Percentiles rank a stretch among this genome's conserved stretches.
Conservation (phyloP, 768 basidiomycete species). For the Thelephora ganbajun region DNA sequence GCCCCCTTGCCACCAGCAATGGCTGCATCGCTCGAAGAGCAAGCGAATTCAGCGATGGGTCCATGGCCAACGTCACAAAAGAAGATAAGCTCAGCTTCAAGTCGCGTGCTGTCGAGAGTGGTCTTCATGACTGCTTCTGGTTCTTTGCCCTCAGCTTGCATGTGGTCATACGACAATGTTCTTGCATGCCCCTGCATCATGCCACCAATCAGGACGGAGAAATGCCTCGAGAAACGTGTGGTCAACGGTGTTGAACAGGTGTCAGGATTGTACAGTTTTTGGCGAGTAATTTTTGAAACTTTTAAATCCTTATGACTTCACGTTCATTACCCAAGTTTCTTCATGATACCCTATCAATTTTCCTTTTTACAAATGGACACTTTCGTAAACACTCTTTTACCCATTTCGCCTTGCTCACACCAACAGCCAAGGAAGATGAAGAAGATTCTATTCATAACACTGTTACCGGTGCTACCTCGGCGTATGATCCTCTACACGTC, state of each 20-base stretch:
- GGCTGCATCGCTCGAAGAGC: slow-evolving; percentile 20
- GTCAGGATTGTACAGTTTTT: too few species aligned
- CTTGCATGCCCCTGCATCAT: slow-evolving; percentile 54
- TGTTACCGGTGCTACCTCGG: too few species aligned
- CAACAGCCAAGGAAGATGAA: too few species aligned
- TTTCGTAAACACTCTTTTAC: too few species aligned
- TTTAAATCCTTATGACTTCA: too few species aligned
- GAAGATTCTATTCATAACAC: too few species aligned
- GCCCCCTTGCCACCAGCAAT: slow-evolving; percentile 10
- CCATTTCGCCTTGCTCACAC: too few species aligned
- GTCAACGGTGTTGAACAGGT: slow-evolving; percentile 34
- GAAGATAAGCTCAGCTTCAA: slow-evolving; percentile 14
- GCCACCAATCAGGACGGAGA: slow-evolving; percentile 38
- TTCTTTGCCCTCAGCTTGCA: slow-evolving; percentile 30
- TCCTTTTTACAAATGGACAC: too few species aligned
- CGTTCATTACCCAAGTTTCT: too few species aligned
- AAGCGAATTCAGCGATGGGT: slow-evolving; percentile 11
- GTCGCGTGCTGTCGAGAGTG: slow-evolving; percentile 30
- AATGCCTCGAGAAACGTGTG: slow-evolving; percentile 32
- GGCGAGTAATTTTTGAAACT: too few species aligned
- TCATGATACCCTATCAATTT: too few species aligned
- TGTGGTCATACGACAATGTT: slow-evolving; percentile 68
- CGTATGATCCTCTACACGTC: too few species aligned
- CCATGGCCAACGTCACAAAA: slow-evolving; percentile 11
- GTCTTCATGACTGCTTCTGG: slow-evolving; percentile 2